A percentile compares a stretch with the other conserved stretches of the same genome.
Evolutionary conservation across 176 grass and related monocot species (phyloP).

Genomic region (Puccinellia tenuiflora): DNA sequence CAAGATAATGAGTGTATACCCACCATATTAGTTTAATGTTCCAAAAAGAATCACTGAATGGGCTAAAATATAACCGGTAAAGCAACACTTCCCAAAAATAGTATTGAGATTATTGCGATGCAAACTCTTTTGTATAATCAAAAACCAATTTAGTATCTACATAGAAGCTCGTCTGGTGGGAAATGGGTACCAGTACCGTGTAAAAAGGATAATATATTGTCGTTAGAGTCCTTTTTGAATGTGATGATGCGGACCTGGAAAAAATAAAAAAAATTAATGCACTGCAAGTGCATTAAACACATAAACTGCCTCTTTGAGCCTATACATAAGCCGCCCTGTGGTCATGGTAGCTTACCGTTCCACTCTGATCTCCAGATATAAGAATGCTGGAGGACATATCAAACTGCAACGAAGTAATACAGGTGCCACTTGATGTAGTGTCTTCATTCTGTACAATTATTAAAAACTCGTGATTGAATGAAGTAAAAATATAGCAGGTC

Average conservation of each 20-base stretch:
- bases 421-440: constrained; percentile 28
- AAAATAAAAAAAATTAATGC: constrained; percentile 14
- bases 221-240: constrained; percentile 69
- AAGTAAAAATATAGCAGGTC: not conserved
- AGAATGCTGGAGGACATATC: constrained; percentile 67
- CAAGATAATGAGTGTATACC: not conserved
- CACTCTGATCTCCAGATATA: constrained; percentile 67
- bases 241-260: constrained; percentile 66
- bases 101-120: not conserved
- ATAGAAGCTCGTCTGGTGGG: not conserved
- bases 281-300: constrained; percentile 11
- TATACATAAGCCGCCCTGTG: not conserved
- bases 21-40: not conserved
- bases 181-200: constrained; percentile 49
- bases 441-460: constrained; percentile 60
- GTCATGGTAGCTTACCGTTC: constrained; percentile 37
- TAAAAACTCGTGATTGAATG: not conserved
- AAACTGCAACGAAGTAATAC: constrained; percentile 82
- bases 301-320: no score
- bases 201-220: constrained; percentile 77
- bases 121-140: not conserved
- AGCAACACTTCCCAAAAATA: not conserved
- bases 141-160: not conserved
- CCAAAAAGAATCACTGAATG: not conserved
- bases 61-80: not conserved